These are phyloP conservation scores for Isabelozyma pseudorhagii DNA, from an alignment of 805 yeast genomes.

Conservation along the genomic window DNA sequence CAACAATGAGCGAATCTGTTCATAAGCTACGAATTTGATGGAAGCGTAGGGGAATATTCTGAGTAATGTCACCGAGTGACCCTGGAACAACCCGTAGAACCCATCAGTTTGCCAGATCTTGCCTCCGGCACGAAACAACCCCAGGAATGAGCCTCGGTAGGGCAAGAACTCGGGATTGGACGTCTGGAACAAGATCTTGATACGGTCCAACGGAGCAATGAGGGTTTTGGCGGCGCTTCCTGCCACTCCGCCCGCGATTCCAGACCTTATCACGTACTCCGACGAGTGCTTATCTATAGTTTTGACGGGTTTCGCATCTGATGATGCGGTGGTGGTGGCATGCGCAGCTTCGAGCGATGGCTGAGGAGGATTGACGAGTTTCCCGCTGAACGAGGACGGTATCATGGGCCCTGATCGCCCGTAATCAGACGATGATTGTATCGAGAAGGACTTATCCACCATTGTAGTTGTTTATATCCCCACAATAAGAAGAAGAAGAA, in stretches of 20 bases:
- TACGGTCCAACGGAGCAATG: conserved; percentile 93
- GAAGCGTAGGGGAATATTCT: conserved; percentile 97
- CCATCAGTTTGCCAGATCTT: conserved; percentile 73
- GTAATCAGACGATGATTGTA: neutral
- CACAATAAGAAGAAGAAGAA: neutral
- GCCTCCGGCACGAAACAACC: conserved; percentile 69
- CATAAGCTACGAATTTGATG: conserved; percentile 93
- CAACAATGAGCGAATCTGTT: conserved; percentile 76
- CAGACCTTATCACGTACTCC: conserved; percentile 80
- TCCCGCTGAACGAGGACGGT: neutral
- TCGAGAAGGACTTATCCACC: neutral
- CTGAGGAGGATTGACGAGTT: neutral
- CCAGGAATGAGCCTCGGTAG: conserved; percentile 76
- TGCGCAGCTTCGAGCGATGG: neutral
- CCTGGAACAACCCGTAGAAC: conserved; percentile 78
- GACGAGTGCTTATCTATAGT: conserved; percentile 64
- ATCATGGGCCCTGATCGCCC: neutral
- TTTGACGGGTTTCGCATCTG: conserved; percentile 9
- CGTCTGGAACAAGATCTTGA: conserved; percentile 93
- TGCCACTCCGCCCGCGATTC: conserved; percentile 91
- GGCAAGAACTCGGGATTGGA: conserved; percentile 83
- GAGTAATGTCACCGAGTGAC: conserved; percentile 89
- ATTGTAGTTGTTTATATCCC: neutral
- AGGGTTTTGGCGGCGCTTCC: conserved; percentile 95
- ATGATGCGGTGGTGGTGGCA: conserved; percentile 25